Evolutionary conservation across 768 basidiomycete genomes (phyloP).

Genomic region (Cystobasidium tubakii): DNA sequence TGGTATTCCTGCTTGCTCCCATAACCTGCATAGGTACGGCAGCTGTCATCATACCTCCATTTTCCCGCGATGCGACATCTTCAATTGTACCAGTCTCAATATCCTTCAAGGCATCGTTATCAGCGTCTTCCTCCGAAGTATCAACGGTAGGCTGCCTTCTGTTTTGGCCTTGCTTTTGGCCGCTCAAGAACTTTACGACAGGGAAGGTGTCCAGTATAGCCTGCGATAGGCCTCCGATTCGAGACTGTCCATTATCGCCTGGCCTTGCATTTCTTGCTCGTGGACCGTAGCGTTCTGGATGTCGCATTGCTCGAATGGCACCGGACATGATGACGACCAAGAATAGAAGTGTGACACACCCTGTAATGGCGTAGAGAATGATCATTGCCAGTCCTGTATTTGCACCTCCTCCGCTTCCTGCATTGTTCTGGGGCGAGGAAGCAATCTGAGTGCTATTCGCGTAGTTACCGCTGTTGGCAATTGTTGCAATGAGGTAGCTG

Average conservation of each 20-base stretch:
- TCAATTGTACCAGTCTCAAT: slow-evolving; percentile 14
- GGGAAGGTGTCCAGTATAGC: slow-evolving; percentile 96
- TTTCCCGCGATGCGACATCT: background rate
- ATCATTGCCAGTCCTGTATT: slow-evolving; percentile 72
- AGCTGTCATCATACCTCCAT: background rate
- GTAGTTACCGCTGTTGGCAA: slow-evolving; percentile 54
- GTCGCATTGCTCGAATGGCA: slow-evolving; percentile 70
- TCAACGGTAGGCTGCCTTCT: slow-evolving; percentile 41
- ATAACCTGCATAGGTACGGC: background rate
- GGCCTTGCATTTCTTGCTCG: slow-evolving; percentile 54
- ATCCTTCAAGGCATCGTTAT: background rate
- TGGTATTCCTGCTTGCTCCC: background rate
- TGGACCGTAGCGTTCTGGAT: slow-evolving; percentile 88
- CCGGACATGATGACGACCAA: slow-evolving; percentile 77
- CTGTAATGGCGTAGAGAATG: slow-evolving; percentile 72
- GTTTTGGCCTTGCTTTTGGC: slow-evolving; percentile 37
- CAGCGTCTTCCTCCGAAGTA: background rate
- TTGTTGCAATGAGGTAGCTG: slow-evolving; percentile 59
- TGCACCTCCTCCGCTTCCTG: slow-evolving; percentile 20
- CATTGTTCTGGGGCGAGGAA: slow-evolving; percentile 27
- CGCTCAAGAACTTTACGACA: slow-evolving; percentile 66
- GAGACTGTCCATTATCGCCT: slow-evolving; percentile 56
- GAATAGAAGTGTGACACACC: slow-evolving; percentile 78
- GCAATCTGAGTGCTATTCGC: slow-evolving; percentile 46
- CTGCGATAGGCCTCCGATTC: slow-evolving; percentile 76